Evolutionary conservation across 148 eudicot species (phyloP), one percentile per base, ranked within the genome.

Genomic region (Nepenthes mirabilis): DNA sequence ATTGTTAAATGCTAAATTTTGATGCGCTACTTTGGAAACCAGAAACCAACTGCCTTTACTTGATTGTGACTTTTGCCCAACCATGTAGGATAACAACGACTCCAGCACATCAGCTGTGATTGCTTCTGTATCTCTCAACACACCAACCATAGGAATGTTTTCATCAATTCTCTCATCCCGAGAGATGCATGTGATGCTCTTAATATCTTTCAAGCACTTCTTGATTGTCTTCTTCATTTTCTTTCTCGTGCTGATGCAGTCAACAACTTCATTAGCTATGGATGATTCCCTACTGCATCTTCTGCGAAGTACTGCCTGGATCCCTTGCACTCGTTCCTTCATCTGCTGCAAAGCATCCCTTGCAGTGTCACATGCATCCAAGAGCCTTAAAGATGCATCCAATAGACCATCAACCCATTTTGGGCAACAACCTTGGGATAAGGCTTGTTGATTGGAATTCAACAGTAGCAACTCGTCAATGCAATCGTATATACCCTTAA

Each of bases 391-490:
- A 43, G 65, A 75, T 35, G 63, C 61, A 1, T 71, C 75, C 51
- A 71, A 45, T n/a, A 56, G 55, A 14, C 60, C 72, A 47, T 73
- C 76, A n/a, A 34, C 68, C 55, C 60, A 64, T 58, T 64, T 67
- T 33, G 64, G 8, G 1, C 60, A 48, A 13, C 40, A 45, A 12
- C 47, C 60, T 43, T 62, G 50, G 6, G 74, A 57, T 1, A 72
- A 37, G 36, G 32, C 34, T 53, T 66, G 65, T 61, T 72, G 77
- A 14, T 53, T 66, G 51, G 55, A 55, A 1, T 71, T 78, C 43
- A 71, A 14, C 36, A 62, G 74, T 14, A 76, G 72, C 37, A 80
- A 65, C 57, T 76, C 78, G 59, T 65, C 74, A 23, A 76, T 58
- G 37, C 54, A 68, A 34, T 37, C 56, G 6, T 70, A 71, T 32